Percentiles rank a stretch among this genome's conserved stretches.
These are phyloP conservation scores for Punica granatum DNA, from an alignment of 345 rosid genomes.

Conservation along the genomic window DNA sequence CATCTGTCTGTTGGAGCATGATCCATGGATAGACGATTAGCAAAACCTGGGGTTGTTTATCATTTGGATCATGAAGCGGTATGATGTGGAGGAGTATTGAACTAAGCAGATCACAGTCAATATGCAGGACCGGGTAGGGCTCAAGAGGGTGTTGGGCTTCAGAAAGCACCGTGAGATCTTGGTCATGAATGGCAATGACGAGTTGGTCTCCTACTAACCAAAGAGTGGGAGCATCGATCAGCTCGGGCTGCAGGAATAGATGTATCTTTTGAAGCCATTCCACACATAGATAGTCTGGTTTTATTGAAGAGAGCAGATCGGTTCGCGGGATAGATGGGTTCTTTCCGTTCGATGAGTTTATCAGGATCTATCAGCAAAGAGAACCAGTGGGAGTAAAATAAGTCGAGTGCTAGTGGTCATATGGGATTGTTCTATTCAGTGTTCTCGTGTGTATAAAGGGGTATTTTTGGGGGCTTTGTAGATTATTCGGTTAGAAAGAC, in stretches of 20 bases:
- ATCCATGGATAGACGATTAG: constrained; percentile 2
- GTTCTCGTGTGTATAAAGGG: no score
- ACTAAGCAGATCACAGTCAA: constrained; percentile 14
- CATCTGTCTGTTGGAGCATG: constrained; percentile 19
- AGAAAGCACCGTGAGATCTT: constrained; percentile 18
- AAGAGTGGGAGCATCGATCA: background rate
- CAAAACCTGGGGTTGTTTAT: constrained; percentile 3
- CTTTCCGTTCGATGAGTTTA: background rate
- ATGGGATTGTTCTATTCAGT: no score
- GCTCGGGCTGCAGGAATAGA: constrained; percentile 17
- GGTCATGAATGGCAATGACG: constrained; percentile 13
- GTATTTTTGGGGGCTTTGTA: no score
- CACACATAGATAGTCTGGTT: constrained; percentile 22
- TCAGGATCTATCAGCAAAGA: background rate
- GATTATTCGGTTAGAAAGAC: no score
- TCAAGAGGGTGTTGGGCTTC: constrained; percentile 17
- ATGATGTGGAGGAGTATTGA: constrained; percentile 17
- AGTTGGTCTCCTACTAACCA: constrained; percentile 15
- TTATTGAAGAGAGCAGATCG: constrained; percentile 4
- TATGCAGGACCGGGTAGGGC: constrained; percentile 6
- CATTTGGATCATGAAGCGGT: constrained; percentile 32
- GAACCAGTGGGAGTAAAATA: background rate
- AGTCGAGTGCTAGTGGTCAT: no score
- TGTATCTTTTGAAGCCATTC: constrained; percentile 14
- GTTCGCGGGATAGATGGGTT: background rate